A percentile compares a stretch with the other conserved stretches of the same genome.
Conservation (phyloP, 371 early-diverging fungal genomes). For the Rhizomucor pusillus region DNA sequence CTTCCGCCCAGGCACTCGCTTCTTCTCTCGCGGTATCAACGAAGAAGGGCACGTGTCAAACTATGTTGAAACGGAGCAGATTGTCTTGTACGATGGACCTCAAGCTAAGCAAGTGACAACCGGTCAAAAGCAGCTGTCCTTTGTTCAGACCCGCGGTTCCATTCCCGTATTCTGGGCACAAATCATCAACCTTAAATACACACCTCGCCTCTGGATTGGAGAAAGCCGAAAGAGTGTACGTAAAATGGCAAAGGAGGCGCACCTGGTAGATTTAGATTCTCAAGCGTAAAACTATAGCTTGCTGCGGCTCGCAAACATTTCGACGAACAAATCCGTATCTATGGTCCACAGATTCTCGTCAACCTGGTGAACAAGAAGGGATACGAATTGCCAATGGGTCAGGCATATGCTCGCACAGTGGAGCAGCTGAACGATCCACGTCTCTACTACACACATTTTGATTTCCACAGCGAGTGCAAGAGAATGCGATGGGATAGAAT, state of each 20-base stretch:
- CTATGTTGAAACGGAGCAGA: constrained; percentile 98
- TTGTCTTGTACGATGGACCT: constrained; percentile 60
- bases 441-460: constrained; percentile 85
- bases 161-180: constrained; percentile 98
- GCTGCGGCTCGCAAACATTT: constrained; percentile 73
- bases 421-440: constrained; percentile 60
- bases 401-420: constrained; percentile 71
- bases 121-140: constrained; percentile 55
- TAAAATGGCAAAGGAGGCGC: neutral
- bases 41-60: constrained; percentile 93
- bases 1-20: constrained; percentile 85
- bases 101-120: constrained; percentile 12
- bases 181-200: constrained; percentile 86
- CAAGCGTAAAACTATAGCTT: constrained; percentile 17
- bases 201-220: constrained; percentile 81
- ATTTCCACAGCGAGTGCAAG: constrained; percentile 94
- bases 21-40: constrained; percentile 95
- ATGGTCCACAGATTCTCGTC: constrained; percentile 81
- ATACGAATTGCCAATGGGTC: constrained; percentile 83
- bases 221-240: constrained; percentile 66
- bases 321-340: constrained; percentile 61
- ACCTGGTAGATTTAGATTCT: neutral
- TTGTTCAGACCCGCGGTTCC: constrained; percentile 96
- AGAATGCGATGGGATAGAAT: constrained; percentile 89
- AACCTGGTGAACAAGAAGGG: constrained; percentile 91